Base-by-base conservation (phyloP, 352 stramenopile genomes). In the Phytophthora aleatoria region DNA sequence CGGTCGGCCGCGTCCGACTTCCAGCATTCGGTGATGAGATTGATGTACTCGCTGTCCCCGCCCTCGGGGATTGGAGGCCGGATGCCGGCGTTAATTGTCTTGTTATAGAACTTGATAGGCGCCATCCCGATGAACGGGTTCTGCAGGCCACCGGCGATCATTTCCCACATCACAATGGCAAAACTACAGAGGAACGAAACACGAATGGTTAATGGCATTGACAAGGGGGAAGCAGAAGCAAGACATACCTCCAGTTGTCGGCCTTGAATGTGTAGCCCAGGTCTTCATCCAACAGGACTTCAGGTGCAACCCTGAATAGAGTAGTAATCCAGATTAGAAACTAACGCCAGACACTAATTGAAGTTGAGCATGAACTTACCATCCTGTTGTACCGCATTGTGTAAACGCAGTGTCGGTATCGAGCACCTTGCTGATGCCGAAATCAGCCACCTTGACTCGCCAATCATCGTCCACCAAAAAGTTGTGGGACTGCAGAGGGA, bases 121-220 rank as follows among this genome's bases (percentile, higher is more conserved):
- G 88, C 88, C 88, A 96, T 96, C 38, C 88, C 88, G 47, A 96
- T 91, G 68, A 96, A 96, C 51, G 81, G 86, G 54, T 96, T 96
- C 49, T 91, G 81, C 43, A 87, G 55, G 5, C 68, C 74, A 24
- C 83, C 85, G n/a, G 88, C 88, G 41, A 96, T 87, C 80, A 96
- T 95, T 71, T 96, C 88, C 88, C 88, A 96, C 88, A 96, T 96
- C 16, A 96, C 88, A 55, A 96, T 89, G 20, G 86, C 88, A 73
- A 96, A 95, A 62, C 88, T 95, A 38, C 33, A 28, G 28, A n/a
- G 33, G 30, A 38, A 28, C 28, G 58, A n/a, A 42, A 10, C 7
- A 24, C 2, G 30, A 31, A 36, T 24, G 44, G 11, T 57, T 13
- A 50, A 33, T 26, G 10, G 5, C n/a, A 5, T 48, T 28, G 41